phyloP scores from a whole-genome alignment of 2,329 filamentous ascomycete genomes.

The Stemphylium vesicarium region DNA sequence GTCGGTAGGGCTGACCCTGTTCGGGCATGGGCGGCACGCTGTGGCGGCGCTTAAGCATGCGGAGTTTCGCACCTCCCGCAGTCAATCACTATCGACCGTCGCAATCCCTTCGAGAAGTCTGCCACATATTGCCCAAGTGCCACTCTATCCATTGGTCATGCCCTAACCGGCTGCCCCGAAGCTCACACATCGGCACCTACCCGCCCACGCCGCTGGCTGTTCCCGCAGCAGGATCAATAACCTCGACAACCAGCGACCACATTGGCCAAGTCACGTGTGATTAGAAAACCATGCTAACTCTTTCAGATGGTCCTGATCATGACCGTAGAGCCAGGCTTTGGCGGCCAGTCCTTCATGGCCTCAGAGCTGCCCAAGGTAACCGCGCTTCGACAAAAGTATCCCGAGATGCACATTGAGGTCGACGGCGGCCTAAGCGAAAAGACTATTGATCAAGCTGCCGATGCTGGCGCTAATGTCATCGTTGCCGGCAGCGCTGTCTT shows the following conservation, averaged over 20 bases:
- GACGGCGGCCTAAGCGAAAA: slow-evolving; percentile 88
- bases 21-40: slow-evolving; percentile 37
- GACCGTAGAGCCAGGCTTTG: slow-evolving; percentile 97
- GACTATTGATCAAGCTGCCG: slow-evolving; percentile 92
- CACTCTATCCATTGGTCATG: slow-evolving; percentile 16
- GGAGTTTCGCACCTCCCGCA: slow-evolving; percentile 15
- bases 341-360: slow-evolving; percentile 98
- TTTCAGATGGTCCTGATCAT: slow-evolving; percentile 94
- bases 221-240: slow-evolving; percentile 20
- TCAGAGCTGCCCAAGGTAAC: slow-evolving; percentile 93
- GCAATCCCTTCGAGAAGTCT: slow-evolving; percentile 24
- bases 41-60: slow-evolving; percentile 43
- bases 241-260: slow-evolving; percentile 10
- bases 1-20: slow-evolving; percentile 29
- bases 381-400: slow-evolving; percentile 82
- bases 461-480: slow-evolving; percentile 96
- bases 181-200: slow-evolving; percentile 15
- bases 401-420: slow-evolving; percentile 94
- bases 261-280: background rate
- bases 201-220: slow-evolving; percentile 16
- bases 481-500: slow-evolving; percentile 97
- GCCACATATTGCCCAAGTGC: slow-evolving; percentile 14
- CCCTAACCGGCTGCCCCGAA: slow-evolving; percentile 3
- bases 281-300: slow-evolving; percentile 13
- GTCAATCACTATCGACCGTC: slow-evolving; percentile 24